Conservation (phyloP, 306 rosid species). For the Quercus ilex region DNA sequence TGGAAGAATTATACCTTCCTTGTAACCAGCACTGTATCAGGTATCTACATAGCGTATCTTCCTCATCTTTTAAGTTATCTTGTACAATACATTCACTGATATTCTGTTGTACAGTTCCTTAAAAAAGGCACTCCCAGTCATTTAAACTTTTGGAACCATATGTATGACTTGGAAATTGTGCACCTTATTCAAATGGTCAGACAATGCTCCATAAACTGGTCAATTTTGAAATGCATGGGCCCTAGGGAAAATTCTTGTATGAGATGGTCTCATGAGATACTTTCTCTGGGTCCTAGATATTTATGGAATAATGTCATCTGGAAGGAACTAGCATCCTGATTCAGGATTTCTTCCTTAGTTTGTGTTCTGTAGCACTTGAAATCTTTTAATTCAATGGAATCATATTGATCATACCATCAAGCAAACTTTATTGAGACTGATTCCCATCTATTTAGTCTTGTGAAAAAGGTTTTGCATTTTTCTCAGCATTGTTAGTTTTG, state of each 20-base stretch:
- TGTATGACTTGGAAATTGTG: background rate
- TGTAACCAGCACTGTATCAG: conserved; percentile 10
- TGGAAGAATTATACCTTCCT: conserved; percentile 6
- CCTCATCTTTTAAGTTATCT: background rate
- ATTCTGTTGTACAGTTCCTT: background rate
- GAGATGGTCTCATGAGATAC: too few species aligned
- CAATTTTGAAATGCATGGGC: background rate
- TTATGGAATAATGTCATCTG: too few species aligned
- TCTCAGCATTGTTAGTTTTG: background rate
- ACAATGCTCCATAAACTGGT: background rate
- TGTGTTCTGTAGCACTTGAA: background rate
- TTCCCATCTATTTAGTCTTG: background rate
- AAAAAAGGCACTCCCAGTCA: background rate
- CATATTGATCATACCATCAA: background rate
- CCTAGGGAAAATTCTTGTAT: background rate
- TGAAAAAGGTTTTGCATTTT: background rate
- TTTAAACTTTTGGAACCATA: background rate
- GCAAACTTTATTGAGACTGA: background rate
- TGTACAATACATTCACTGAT: background rate
- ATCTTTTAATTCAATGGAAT: background rate
- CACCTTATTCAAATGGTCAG: background rate
- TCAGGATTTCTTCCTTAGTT: background rate
- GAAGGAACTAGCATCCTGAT: background rate
- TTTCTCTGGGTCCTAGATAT: too few species aligned
- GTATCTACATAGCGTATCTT: conserved; percentile 15